Base-by-base conservation (phyloP, 2,329 filamentous ascomycete genomes). In the Zarea fungicola region DNA sequence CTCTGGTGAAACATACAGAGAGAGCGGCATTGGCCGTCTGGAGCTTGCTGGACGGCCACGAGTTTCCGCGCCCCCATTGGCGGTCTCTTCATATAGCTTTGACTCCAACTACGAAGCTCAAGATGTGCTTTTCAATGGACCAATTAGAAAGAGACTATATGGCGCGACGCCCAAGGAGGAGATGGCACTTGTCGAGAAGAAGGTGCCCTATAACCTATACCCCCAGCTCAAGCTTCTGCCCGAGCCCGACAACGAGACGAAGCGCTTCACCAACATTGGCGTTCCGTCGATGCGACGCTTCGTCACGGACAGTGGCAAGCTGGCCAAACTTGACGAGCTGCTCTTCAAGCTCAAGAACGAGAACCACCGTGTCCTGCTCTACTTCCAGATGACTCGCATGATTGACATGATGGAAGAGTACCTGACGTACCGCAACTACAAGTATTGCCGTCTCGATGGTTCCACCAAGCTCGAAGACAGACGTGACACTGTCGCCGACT, bases 331-430 rank as follows among this genome's bases (percentile, higher is more conserved):
- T 43, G 93, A 99, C 64, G 77, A 88, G 56, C 76, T 99, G 16
- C 78, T 99, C 13, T 87, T 87, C 64, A 80, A 90, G 65, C 83
- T 99, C 61, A 99, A 97, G 77, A 86, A 89, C 54, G 88, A 87
- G 54, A 87, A 87, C 29, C 93, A 99, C 60, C 90, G 93, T 62
- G 93, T 99, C 19, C 76, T 99, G 47, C 75, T 99, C 18, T 99
- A 99, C 77, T 99, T 99, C 87, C 93, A 99, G 75, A 99, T 99
- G 93, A 99, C 93, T 4, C 87, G 89, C 63, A 99, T 99, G 93
- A 97, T 99, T 63, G 92, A 99, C 65, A 75, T 99, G 52, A 97
- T 97, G 88, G 93, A 99, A 67, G 93, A 99, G 69, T 99, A 97
- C 60, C 76, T 99, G 51, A 97, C 93, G 0, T 97, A 97, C 72